phyloP scores from a whole-genome alignment of 2,329 filamentous ascomycete species.

The Cladosporium sp. region DNA sequence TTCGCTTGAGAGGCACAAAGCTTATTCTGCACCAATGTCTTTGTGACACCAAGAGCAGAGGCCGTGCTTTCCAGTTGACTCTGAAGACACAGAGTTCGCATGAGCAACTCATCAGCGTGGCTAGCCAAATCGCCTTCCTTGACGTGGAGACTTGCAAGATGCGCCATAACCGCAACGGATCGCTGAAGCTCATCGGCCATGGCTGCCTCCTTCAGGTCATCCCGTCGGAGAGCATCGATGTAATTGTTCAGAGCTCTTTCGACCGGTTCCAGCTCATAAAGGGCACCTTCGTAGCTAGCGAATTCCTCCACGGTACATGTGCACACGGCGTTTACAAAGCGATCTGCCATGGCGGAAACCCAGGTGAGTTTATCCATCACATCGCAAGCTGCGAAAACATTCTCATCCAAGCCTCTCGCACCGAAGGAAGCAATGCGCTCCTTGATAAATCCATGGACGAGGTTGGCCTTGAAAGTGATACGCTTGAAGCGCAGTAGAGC shows the following conservation, averaged over 20 bases:
- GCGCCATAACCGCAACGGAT: conserved; percentile 80
- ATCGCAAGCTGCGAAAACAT: conserved; percentile 73
- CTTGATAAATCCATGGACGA: conserved; percentile 72
- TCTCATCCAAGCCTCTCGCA: conserved; percentile 67
- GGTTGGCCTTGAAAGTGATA: conserved; percentile 78
- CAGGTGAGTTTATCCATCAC: conserved; percentile 80
- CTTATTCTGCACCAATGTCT: conserved; percentile 56
- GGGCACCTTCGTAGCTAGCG: conserved; percentile 67
- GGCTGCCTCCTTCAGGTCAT: conserved; percentile 79
- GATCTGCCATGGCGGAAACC: conserved; percentile 76
- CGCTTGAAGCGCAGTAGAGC: conserved; percentile 84
- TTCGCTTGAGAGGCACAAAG: conserved; percentile 51
- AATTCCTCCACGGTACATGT: conserved; percentile 76
- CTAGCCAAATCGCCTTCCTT: conserved; percentile 58
- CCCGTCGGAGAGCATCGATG: conserved; percentile 76
- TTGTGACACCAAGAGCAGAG: conserved; percentile 59
- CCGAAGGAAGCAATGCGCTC: conserved; percentile 68
- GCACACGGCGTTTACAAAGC: conserved; percentile 75
- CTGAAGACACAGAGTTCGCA: conserved; percentile 71
- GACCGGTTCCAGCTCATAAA: conserved; percentile 86
- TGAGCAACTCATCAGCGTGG: conserved; percentile 74
- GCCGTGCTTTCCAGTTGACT: conserved; percentile 77
- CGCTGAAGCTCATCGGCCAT: conserved; percentile 74
- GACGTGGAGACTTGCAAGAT: conserved; percentile 77
- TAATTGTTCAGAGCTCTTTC: conserved; percentile 84